phyloP scores from a whole-genome alignment of 176 grass and related monocot species.

The Aechmea fasciata region DNA sequence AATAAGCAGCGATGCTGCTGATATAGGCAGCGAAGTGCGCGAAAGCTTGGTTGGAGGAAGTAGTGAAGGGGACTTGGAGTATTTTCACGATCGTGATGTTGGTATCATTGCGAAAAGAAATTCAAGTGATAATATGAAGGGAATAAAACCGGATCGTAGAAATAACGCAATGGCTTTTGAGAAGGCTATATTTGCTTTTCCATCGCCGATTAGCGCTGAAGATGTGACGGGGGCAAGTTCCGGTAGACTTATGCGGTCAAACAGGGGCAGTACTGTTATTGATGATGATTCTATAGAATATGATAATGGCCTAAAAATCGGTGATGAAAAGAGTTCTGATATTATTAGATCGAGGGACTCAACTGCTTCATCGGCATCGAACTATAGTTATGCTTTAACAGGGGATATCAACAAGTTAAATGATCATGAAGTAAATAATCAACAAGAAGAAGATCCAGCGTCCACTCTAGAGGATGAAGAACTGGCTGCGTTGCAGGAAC shows the following conservation, averaged over 20 bases:
- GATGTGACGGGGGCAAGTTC: constrained; percentile 32
- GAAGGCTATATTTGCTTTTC: constrained; percentile 73
- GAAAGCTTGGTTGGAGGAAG: constrained; percentile 96
- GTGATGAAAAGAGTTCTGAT: constrained; percentile 65
- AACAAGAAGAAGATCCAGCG: constrained; percentile 66
- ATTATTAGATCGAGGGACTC: constrained; percentile 70
- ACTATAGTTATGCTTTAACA: constrained; percentile 55
- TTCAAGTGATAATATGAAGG: constrained; percentile 36
- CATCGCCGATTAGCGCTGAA: constrained; percentile 46
- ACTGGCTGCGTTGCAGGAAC: constrained; percentile 88
- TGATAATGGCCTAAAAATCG: constrained; percentile 38
- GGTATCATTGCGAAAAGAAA: constrained; percentile 47
- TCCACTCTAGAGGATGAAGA: constrained; percentile 90
- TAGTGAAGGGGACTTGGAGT: constrained; percentile 88
- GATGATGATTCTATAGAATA: constrained; percentile 49
- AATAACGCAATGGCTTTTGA: constrained; percentile 25
- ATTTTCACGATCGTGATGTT: constrained; percentile 51
- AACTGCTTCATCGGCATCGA: constrained; percentile 52
- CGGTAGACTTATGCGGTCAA: constrained; percentile 48
- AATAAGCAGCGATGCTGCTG: constrained; percentile 90
- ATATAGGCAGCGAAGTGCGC: constrained; percentile 91
- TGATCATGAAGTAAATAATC: constrained; percentile 53
- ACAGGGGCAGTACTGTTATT: constrained; percentile 32
- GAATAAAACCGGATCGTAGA: constrained; percentile 34
- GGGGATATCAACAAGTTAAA: constrained; percentile 50